A percentile compares a stretch with the other conserved stretches of the same genome.
Evolutionary conservation across 2,329 filamentous ascomycete genomes (phyloP).

Genomic region (Gremmenia infestans): DNA sequence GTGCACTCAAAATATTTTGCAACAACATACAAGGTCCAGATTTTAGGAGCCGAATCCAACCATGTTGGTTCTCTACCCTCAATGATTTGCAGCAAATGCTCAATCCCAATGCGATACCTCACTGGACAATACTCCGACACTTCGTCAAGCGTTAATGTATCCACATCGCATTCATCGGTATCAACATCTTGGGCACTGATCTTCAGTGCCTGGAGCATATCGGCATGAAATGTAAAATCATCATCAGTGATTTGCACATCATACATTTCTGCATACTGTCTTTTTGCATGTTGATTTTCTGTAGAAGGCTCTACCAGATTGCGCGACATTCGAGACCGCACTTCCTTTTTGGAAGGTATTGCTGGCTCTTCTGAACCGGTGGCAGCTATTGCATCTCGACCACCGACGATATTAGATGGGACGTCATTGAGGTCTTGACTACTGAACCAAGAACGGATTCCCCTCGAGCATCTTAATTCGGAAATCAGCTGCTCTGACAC

Average conservation of each 20-base stretch:
- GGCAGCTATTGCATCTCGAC: constrained; percentile 39
- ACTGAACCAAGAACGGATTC: constrained; percentile 51
- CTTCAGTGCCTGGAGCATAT: background rate
- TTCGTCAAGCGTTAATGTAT: background rate
- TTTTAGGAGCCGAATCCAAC: constrained; percentile 59
- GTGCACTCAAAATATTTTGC: constrained; percentile 54
- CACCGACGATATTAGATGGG: constrained; percentile 38
- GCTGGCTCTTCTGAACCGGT: background rate
- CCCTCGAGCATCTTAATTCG: constrained; percentile 51
- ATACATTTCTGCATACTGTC: background rate
- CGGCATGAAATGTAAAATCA: background rate
- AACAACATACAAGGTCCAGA: constrained; percentile 62
- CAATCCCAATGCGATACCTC: constrained; percentile 58
- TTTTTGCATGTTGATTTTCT: background rate
- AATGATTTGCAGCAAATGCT: constrained; percentile 56
- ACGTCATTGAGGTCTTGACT: constrained; percentile 36
- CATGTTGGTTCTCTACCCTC: constrained; percentile 45
- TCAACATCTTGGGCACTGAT: background rate
- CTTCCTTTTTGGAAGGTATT: background rate
- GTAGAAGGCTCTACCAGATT: too few species aligned
- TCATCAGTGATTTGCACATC: background rate
- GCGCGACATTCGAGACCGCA: too few species aligned
- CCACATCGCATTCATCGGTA: too few species aligned
- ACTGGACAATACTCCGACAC: constrained; percentile 57
- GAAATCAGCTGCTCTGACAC: constrained; percentile 42